Conservation (phyloP, 768 basidiomycete species). For the Leccinum incarnatum region DNA sequence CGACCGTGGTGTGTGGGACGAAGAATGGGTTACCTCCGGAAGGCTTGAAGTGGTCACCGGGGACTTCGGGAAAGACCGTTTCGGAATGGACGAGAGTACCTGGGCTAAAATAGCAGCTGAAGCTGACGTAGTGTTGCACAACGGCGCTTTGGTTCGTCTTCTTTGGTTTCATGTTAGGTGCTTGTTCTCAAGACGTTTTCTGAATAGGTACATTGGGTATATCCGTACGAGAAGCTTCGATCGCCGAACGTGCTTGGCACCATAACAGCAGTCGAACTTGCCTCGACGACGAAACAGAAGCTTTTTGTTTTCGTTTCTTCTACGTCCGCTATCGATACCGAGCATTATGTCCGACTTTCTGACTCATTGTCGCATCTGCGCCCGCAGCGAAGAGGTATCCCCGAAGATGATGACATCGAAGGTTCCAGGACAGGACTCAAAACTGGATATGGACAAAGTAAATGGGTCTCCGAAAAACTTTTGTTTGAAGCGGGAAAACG, state of each 20-base stretch:
- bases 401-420: slow-evolving; percentile 87
- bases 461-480: slow-evolving; percentile 98
- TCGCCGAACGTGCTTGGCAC: slow-evolving; percentile 92
- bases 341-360: slow-evolving; percentile 84
- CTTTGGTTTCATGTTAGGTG: background rate
- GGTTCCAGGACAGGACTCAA: slow-evolving; percentile 72
- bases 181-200: background rate
- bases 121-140: slow-evolving; percentile 85
- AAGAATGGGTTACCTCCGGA: slow-evolving; percentile 67
- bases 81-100: slow-evolving; percentile 61
- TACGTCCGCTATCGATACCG: slow-evolving; percentile 91
- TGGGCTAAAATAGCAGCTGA: slow-evolving; percentile 72
- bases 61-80: slow-evolving; percentile 71
- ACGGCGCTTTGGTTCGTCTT: slow-evolving; percentile 88
- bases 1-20: slow-evolving; percentile 87
- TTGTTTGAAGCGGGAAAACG: slow-evolving; percentile 87
- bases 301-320: slow-evolving; percentile 88
- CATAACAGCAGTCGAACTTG: slow-evolving; percentile 77
- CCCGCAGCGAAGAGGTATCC: slow-evolving; percentile 60
- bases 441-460: slow-evolving; percentile 95
- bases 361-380: slow-evolving; percentile 53
- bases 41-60: slow-evolving; percentile 80
- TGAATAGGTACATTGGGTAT: slow-evolving; percentile 94
- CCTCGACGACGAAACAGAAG: slow-evolving; percentile 72
- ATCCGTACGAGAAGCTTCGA: slow-evolving; percentile 92